Evolutionary conservation across 1,284 basidiomycete species (phyloP).

Genomic region (Trametes versicolor): DNA sequence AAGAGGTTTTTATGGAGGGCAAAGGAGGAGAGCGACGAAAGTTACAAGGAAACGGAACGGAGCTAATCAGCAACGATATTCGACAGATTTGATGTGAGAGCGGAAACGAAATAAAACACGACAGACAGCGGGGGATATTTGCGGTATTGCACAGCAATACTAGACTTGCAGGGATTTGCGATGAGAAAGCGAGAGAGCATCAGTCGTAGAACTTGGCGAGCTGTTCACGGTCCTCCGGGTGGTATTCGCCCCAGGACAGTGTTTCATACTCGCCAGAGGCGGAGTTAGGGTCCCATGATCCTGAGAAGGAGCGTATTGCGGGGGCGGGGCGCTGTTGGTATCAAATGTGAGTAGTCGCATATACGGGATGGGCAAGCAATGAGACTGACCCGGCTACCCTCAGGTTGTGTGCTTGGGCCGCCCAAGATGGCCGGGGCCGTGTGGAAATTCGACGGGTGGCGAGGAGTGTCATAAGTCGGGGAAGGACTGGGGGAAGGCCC

Average conservation of each 20-base stretch:
- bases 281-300: conserved; percentile 29
- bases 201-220: conserved; percentile 27
- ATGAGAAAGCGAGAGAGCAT: conserved; percentile 22
- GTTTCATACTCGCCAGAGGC: conserved; percentile 18
- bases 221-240: conserved; percentile 24
- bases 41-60: conserved; percentile 1
- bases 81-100: background rate
- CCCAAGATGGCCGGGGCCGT: conserved; percentile 4
- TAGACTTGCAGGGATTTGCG: conserved; percentile 11
- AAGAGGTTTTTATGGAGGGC: background rate
- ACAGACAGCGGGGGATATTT: conserved; percentile 3
- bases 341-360: background rate
- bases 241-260: conserved; percentile 27
- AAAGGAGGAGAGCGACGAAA: background rate
- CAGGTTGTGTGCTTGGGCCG: background rate
- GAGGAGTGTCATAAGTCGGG: background rate
- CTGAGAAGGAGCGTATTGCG: conserved; percentile 29
- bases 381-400: conserved; percentile 19
- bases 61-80: background rate
- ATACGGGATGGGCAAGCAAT: background rate
- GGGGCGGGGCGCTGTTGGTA: conserved; percentile 19
- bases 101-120: conserved; percentile 14
- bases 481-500: background rate
- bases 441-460: background rate
- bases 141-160: conserved; percentile 17